A percentile compares a stretch with the other conserved stretches of the same genome.
phyloP scores from a whole-genome alignment of 352 stramenopile genomes.

The Globisporangium radiosum region DNA sequence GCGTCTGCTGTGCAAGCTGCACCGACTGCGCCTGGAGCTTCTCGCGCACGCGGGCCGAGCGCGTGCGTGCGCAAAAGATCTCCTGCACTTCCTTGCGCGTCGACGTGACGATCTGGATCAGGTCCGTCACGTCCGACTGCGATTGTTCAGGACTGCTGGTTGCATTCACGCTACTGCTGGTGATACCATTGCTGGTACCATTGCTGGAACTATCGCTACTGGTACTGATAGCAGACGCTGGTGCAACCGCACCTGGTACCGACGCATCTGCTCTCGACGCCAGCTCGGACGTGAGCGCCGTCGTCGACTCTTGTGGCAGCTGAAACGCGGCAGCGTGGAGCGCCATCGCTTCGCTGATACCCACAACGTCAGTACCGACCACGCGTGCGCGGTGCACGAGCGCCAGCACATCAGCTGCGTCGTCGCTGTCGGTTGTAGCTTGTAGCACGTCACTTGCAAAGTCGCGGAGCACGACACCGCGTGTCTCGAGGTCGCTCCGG shows the following conservation, averaged over 20 bases:
- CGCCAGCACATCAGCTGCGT: slow-evolving; percentile 19
- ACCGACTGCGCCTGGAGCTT: slow-evolving; percentile 62
- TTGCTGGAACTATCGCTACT: no score
- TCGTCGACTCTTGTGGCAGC: slow-evolving; percentile 12
- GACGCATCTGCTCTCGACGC: neutral
- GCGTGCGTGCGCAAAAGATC: slow-evolving; percentile 39
- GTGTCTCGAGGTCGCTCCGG: slow-evolving; percentile 25
- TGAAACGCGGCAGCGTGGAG: slow-evolving; percentile 38
- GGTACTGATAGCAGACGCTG: no score
- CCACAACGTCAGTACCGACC: slow-evolving; percentile 24
- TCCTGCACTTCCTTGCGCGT: slow-evolving; percentile 29
- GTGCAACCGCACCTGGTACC: slow-evolving; percentile 1
- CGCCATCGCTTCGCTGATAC: slow-evolving; percentile 27
- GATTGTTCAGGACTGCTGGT: neutral
- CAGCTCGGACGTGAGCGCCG: neutral
- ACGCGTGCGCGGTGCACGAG: slow-evolving; percentile 22
- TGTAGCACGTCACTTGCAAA: slow-evolving; percentile 23
- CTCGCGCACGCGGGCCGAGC: slow-evolving; percentile 61
- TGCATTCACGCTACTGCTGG: neutral
- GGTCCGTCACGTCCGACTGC: slow-evolving; percentile 39
- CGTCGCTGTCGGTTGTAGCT: neutral
- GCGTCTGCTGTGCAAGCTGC: slow-evolving; percentile 45
- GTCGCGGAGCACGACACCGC: slow-evolving; percentile 27
- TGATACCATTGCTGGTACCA: no score
- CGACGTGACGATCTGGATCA: slow-evolving; percentile 55